phyloP scores from a whole-genome alignment of 495 filamentous ascomycete genomes.

The Penicillium subrubescens region DNA sequence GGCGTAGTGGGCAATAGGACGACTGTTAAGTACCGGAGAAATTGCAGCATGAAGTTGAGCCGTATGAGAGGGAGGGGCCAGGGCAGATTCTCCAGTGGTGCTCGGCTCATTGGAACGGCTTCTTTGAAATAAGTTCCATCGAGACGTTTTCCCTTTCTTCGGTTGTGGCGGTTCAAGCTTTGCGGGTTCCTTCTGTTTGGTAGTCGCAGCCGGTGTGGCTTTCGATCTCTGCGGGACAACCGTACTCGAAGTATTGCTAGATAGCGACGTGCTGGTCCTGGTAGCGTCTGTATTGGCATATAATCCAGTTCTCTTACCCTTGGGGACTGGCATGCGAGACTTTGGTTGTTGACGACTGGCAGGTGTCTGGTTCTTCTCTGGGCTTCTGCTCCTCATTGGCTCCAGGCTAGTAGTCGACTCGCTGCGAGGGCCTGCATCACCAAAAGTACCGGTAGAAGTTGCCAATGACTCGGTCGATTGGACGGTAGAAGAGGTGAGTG shows the following conservation, averaged over 20 bases:
- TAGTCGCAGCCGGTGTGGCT: constrained; percentile 3
- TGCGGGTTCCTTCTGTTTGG: constrained; percentile 1
- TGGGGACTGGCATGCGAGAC: constrained; percentile 28
- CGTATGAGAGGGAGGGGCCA: constrained; percentile 16
- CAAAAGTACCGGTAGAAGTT: constrained; percentile 28
- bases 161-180: constrained; percentile 18
- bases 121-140: constrained; percentile 83
- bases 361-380: constrained; percentile 2
- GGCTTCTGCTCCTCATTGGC: constrained; percentile 10
- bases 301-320: constrained; percentile 11
- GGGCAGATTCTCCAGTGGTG: neutral
- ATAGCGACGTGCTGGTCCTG: constrained; percentile 28
- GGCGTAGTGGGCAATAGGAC: constrained; percentile 76
- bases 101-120: constrained; percentile 34
- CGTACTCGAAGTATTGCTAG: constrained; percentile 30
- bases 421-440: constrained; percentile 13
- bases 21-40: constrained; percentile 36
- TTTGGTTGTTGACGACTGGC: constrained; percentile 2
- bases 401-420: constrained; percentile 7
- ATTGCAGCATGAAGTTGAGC: constrained; percentile 44
- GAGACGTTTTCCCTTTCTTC: constrained; percentile 36
- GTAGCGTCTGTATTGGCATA: constrained; percentile 32
- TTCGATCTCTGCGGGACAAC: constrained; percentile 22
- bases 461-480: constrained; percentile 41
- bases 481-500: constrained; percentile 25